Conservation (phyloP, 139 green algal species). For the Axilococcus clingmanii region DNA sequence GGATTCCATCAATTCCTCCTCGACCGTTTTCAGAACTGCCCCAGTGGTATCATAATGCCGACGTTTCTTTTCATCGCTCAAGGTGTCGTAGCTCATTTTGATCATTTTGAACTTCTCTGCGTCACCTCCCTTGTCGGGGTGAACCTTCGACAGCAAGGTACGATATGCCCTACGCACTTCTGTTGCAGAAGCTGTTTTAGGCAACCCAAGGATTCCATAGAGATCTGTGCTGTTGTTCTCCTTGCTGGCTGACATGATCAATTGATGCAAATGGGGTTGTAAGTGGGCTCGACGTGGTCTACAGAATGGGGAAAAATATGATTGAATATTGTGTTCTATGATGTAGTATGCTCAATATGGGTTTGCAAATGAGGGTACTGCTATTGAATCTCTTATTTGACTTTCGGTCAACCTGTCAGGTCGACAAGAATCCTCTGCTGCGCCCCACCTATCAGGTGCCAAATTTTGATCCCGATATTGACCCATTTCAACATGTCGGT, state of each 20-base stretch:
- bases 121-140: conserved; percentile 58
- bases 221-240: not conserved
- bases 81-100: conserved; percentile 52
- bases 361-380: not conserved
- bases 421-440: too few relatives aligned
- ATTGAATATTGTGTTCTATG: not conserved
- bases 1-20: conserved; percentile 71
- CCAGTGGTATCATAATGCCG: conserved; percentile 71
- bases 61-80: conserved; percentile 49
- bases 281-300: not conserved
- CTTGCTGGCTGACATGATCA: not conserved
- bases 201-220: not conserved
- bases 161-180: conserved; percentile 36
- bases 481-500: too few relatives aligned
- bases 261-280: not conserved
- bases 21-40: conserved; percentile 40
- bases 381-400: too few relatives aligned
- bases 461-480: too few relatives aligned
- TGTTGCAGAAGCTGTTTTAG: not conserved
- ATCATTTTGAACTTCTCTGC: conserved; percentile 38
- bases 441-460: too few relatives aligned
- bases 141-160: conserved; percentile 35
- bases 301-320: not conserved
- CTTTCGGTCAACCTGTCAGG: too few relatives aligned
- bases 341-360: not conserved